These are phyloP conservation scores for Sapria himalayana DNA, from an alignment of 345 rosid genomes.

Conservation along the genomic window DNA sequence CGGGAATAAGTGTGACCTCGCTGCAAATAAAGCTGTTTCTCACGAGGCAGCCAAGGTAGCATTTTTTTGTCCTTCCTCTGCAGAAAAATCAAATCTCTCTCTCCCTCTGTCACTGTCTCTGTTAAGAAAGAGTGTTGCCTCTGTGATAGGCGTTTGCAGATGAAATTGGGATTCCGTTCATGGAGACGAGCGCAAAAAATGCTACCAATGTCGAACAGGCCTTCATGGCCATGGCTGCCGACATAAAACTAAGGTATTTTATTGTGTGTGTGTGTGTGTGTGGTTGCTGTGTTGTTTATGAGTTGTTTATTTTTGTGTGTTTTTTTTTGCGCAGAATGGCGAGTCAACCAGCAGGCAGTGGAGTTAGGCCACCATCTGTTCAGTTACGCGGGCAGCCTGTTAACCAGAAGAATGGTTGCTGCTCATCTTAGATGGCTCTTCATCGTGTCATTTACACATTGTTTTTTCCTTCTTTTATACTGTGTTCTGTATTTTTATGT, in stretches of 20 bases:
- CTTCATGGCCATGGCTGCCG: conserved; percentile 70
- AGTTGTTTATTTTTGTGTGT: background rate
- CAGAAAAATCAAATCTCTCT: background rate
- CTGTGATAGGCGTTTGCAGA: conserved; percentile 49
- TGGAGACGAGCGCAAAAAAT: conserved; percentile 70
- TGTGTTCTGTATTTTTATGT: no score
- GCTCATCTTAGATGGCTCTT: conserved; percentile 37
- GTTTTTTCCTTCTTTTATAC: no score
- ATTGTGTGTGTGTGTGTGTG: background rate
- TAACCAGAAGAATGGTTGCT: conserved; percentile 82
- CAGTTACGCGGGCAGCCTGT: conserved; percentile 90
- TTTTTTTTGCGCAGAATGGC: conserved; percentile 57
- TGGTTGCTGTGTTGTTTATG: background rate
- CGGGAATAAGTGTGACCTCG: conserved; percentile 50
- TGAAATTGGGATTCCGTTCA: conserved; percentile 55
- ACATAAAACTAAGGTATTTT: conserved; percentile 39
- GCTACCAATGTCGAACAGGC: conserved; percentile 56
- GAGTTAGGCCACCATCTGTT: conserved; percentile 72
- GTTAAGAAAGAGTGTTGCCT: no score
- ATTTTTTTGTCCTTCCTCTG: background rate
- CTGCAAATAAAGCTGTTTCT: conserved; percentile 46
- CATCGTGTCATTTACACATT: no score
- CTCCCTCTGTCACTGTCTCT: no score
- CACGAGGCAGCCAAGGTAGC: conserved; percentile 61
- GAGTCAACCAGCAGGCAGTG: conserved; percentile 57